A percentile compares a stretch with the other conserved stretches of the same genome.
Evolutionary conservation across 352 stramenopile genomes (phyloP).

Genomic region (Pythium dissimile): DNA sequence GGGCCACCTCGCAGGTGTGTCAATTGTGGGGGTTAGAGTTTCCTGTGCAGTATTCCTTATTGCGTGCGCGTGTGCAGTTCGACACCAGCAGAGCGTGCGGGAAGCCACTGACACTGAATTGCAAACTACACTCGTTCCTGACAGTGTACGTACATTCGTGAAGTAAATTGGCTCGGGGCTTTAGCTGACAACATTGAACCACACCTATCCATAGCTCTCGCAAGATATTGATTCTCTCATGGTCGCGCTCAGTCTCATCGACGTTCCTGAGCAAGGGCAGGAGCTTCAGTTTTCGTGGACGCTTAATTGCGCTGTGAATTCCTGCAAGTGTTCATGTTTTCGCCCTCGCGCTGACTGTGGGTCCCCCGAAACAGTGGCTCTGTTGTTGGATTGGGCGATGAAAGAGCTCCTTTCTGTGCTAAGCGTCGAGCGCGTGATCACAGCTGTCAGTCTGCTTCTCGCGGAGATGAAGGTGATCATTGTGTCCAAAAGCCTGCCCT

Average conservation of each 20-base stretch:
- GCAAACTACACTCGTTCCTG: conserved; percentile 17
- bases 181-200: too few relatives aligned
- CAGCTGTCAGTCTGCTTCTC: conserved; percentile 12
- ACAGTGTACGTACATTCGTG: conserved; percentile 14
- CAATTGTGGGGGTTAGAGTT: not conserved
- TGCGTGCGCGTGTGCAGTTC: conserved; percentile 1
- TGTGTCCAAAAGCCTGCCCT: conserved; percentile 15
- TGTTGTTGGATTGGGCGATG: conserved; percentile 20
- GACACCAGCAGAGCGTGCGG: conserved; percentile 7
- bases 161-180: too few relatives aligned
- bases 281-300: conserved; percentile 1
- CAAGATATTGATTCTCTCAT: conserved; percentile 21
- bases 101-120: not conserved
- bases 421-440: conserved; percentile 9
- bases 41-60: not conserved
- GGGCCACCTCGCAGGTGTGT: conserved; percentile 13
- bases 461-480: conserved; percentile 30
- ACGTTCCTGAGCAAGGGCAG: conserved; percentile 1
- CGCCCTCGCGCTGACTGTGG: conserved; percentile 12
- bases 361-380: conserved; percentile 4
- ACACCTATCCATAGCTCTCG: conserved; percentile 7
- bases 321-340: not conserved
- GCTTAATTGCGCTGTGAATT: not conserved
- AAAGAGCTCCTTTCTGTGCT: conserved; percentile 9
- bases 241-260: not conserved